phyloP scores from a whole-genome alignment of 2,329 filamentous ascomycete genomes.

The Ceratocystis variospora region DNA sequence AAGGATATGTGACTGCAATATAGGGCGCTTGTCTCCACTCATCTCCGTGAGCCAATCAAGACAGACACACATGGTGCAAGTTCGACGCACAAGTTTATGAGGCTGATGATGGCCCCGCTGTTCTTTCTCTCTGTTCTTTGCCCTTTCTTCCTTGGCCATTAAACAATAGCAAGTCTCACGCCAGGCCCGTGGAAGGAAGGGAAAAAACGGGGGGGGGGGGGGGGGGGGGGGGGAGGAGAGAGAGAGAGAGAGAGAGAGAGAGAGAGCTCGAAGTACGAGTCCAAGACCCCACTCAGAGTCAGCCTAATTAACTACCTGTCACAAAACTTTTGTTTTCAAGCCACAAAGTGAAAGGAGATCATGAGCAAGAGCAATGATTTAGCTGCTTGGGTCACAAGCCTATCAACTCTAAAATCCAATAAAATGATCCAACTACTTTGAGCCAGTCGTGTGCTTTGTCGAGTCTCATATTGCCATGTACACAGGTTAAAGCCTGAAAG shows the following conservation, averaged over 20 bases:
- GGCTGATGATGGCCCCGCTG: background rate
- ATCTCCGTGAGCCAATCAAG: background rate
- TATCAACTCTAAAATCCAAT: background rate
- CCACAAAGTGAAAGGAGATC: background rate
- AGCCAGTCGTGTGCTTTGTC: background rate
- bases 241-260: too few species aligned
- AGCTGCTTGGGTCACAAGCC: background rate
- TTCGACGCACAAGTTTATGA: background rate
- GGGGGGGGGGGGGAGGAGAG: too few species aligned
- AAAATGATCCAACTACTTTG: background rate
- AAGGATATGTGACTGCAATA: background rate
- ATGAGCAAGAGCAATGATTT: background rate
- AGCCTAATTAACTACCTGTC: background rate
- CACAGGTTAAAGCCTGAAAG: background rate
- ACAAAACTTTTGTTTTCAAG: background rate
- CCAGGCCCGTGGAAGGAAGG: background rate
- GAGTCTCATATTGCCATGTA: background rate
- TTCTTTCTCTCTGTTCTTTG: background rate
- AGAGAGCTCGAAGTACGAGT: too few species aligned
- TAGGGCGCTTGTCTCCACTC: background rate
- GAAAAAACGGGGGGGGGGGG: too few species aligned
- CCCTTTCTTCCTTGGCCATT: too few species aligned
- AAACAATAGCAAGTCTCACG: background rate
- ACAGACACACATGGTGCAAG: background rate
- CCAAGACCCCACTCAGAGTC: too few species aligned